Evolutionary conservation across 805 yeast genomes (phyloP).

Genomic region (Torulaspora indica): DNA sequence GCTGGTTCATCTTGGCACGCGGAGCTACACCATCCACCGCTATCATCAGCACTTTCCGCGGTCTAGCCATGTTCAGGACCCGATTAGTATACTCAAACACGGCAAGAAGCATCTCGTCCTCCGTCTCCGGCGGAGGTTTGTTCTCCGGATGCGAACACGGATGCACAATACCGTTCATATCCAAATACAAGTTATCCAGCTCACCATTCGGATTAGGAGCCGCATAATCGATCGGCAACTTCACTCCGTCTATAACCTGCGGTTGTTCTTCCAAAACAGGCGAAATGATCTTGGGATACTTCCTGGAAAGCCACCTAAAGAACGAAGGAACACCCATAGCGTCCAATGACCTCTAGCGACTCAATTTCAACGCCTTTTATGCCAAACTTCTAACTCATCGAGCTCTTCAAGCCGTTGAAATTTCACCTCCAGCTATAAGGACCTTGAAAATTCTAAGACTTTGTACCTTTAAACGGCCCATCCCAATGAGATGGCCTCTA

Average conservation of each 20-base stretch:
- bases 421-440: neutral
- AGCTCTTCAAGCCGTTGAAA: neutral
- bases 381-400: neutral
- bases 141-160: constrained; percentile 99
- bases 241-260: constrained; percentile 53
- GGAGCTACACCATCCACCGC: constrained; percentile 99
- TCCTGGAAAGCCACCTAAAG: constrained; percentile 89
- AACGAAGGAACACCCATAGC: constrained; percentile 97
- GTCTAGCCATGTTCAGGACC: constrained; percentile 89
- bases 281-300: constrained; percentile 89
- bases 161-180: constrained; percentile 99
- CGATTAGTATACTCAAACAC: constrained; percentile 90
- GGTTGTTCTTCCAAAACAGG: constrained; percentile 79
- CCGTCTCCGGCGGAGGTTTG: constrained; percentile 92
- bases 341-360: neutral
- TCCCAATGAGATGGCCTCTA: too few relatives aligned
- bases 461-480: too few relatives aligned
- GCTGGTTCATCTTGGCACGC: constrained; percentile 96
- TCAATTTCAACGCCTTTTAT: neutral
- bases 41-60: constrained; percentile 84
- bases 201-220: constrained; percentile 94
- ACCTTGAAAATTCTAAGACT: constrained; percentile 6
- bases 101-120: constrained; percentile 93
- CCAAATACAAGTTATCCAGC: constrained; percentile 85
- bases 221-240: constrained; percentile 60